Evolutionary conservation across 23 red algal genomes (phyloP), one percentile per base, ranked within the genome.

Genomic region (Gracilaria caudata): DNA sequence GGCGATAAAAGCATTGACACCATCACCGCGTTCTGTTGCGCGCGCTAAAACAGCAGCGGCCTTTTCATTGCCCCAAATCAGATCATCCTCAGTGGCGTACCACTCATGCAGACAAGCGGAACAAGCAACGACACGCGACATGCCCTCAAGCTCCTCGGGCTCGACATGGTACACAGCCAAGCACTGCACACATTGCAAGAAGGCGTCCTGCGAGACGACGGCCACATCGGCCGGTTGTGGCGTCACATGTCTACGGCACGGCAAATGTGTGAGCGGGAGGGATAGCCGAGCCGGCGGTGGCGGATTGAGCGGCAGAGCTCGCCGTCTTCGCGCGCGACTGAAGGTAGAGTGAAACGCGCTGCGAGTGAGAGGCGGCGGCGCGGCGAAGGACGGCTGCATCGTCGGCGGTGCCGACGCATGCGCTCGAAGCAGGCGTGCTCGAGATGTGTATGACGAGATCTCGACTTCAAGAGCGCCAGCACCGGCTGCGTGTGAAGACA

Each of bases 71-170:
- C 85, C 79, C 86, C 86, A 88, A 53, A 94, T 41, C 14, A 94
- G 66, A 23, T 87, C 92, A 29, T 63, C 58, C 34, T 94, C 92
- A n/a, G 25, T 70, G 12, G 92, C 92, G 59, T 84, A 84, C 92
- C 92, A 94, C 43, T 94, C 92, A 59, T 94, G 92, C 39, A 87
- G 57, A 49, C 92, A 94, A 36, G 78, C 83, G 29, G 84, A 79
- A 39, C 92, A 94, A 4, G 57, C 54, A n/a, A 94, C 92, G 32
- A 87, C 36, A 7, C 92, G 78, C 56, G 85, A 21, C 13, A 61
- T 23, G 10, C 65, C 60, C 56, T 94, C 92, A 16, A 94, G 46
- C 55, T 94, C 92, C 80, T 94, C 82, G 1, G 77, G 55, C 80
- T 94, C 81, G 24, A 94, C 83, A 11, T 76, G 60, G 81, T 94